Conservation (phyloP, 2,329 filamentous ascomycete genomes). For the Arthrobotrys conoides region DNA sequence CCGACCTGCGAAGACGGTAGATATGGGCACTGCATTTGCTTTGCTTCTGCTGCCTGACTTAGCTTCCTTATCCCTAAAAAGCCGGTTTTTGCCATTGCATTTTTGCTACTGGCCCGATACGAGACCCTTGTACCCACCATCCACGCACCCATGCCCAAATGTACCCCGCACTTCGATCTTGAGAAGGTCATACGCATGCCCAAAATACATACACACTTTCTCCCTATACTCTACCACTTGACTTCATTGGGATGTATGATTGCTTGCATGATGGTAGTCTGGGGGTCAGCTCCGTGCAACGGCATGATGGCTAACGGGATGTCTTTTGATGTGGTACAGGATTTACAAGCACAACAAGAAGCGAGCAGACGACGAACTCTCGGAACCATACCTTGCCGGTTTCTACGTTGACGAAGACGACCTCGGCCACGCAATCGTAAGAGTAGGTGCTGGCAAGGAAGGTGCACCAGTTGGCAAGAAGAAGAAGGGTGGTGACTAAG, state of each 20-base stretch:
- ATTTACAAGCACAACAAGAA: conserved; percentile 61
- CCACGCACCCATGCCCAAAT: conserved; percentile 23
- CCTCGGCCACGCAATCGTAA: conserved; percentile 83
- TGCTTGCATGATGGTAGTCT: neutral
- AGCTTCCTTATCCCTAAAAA: conserved; percentile 6
- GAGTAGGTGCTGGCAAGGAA: conserved; percentile 86
- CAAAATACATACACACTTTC: neutral
- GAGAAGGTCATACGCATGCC: conserved; percentile 20
- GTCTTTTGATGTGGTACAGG: conserved; percentile 15
- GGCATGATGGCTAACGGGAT: conserved; percentile 55
- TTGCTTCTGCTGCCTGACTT: neutral
- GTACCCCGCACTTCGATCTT: conserved; percentile 31
- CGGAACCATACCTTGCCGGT: conserved; percentile 86
- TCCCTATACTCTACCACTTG: neutral
- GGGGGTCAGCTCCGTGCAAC: too few species aligned
- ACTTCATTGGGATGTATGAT: too few species aligned
- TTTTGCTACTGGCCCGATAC: neutral
- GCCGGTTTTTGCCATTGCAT: conserved; percentile 23
- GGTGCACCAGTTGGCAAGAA: conserved; percentile 73
- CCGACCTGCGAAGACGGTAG: conserved; percentile 12
- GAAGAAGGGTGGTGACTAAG: conserved; percentile 72
- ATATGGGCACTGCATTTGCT: neutral
- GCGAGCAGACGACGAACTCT: conserved; percentile 91
- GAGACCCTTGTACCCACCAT: conserved; percentile 14
- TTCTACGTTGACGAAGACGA: conserved; percentile 98